Base-by-base conservation (phyloP, 139 green algal species). In the Chlamydomonas sp. region DNA sequence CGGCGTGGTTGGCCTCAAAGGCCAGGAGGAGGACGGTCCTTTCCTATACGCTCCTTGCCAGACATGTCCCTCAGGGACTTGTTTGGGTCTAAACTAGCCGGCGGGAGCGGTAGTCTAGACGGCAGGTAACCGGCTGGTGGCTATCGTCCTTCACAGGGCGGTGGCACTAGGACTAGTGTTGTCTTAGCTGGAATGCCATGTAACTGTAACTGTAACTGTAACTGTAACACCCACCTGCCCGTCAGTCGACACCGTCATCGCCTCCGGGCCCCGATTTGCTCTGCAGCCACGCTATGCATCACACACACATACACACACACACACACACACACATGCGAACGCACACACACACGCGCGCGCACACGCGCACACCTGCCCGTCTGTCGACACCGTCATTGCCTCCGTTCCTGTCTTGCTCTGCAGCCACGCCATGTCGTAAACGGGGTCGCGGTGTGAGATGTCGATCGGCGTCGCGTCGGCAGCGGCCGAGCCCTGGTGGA, bases 371-470 rank as follows among this genome's bases (percentile, higher is more conserved):
- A 92, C 84, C 28, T 73, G 75, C 57, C 90, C 90, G 73, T 96
- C 90, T 10, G 80, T 92, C 38, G 73, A 84, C 1, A 88, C 77
- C 3, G 81, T 85, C 88, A 96, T 90, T 48, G 81, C 79, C 83
- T 97, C 92, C 33, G 84, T 93, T 48, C 89, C 90, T 24, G 92
- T 96, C 83, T 97, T 96, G 74, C 77, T 89, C 78, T 96, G 90
- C 67, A 95, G 84, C 92, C 92, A 97, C 0, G 82, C 84, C 31
- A 96, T 80, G 72, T 94, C 89, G 65, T 90, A 92, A 8, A 97
- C 65, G 24, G 88, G 88, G 66, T 96, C 89, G 30, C 83, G 73
- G 35, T 88, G 79, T 50, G 37, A 74, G 48, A 86, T 66, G 74
- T 92, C 86, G 35, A 95, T 86, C 24, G 85, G 85, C 5, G 87